These are phyloP conservation scores for Helminthosporium solani DNA, from an alignment of 2,329 filamentous ascomycete genomes.

Conservation along the genomic window DNA sequence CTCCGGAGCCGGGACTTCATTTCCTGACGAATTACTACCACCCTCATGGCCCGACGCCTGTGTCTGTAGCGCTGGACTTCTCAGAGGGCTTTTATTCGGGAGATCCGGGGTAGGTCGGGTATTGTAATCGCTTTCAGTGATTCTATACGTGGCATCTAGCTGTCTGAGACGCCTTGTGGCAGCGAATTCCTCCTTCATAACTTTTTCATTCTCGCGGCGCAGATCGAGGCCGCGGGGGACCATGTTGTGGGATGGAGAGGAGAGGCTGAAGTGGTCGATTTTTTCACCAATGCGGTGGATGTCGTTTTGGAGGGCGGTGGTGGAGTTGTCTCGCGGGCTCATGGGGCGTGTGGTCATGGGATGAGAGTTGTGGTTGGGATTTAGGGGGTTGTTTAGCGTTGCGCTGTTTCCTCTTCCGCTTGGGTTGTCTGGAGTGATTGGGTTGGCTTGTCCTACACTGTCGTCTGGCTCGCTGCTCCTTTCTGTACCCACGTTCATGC, in stretches of 20 bases:
- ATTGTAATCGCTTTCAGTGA: constrained; percentile 19
- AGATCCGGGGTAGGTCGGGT: not conserved
- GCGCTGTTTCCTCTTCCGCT: not conserved
- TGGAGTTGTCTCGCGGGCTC: constrained; percentile 17
- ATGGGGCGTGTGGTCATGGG: constrained; percentile 4
- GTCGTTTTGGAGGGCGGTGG: constrained; percentile 28
- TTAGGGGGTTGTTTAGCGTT: not conserved
- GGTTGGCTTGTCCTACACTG: too few species aligned
- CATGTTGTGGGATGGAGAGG: not conserved
- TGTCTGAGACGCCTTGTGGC: constrained; percentile 9
- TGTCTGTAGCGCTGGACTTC: constrained; percentile 1
- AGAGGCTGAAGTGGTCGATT: constrained; percentile 29
- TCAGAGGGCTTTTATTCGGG: constrained; percentile 11
- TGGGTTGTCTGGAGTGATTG: not conserved
- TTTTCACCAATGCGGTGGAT: constrained; percentile 36
- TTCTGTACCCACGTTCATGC: constrained; percentile 9
- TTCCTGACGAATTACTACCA: not conserved
- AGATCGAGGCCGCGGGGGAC: constrained; percentile 20
- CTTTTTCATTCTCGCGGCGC: constrained; percentile 31
- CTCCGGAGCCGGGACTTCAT: not conserved
- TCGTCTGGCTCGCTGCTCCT: not conserved
- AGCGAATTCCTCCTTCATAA: constrained; percentile 28
- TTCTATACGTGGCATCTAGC: constrained; percentile 15
- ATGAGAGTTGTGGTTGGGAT: constrained; percentile 8
- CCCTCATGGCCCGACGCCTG: not conserved